These are phyloP conservation scores for Pseudohyphozyma bogoriensis DNA, from an alignment of 768 basidiomycete species.

Conservation along the genomic window DNA sequence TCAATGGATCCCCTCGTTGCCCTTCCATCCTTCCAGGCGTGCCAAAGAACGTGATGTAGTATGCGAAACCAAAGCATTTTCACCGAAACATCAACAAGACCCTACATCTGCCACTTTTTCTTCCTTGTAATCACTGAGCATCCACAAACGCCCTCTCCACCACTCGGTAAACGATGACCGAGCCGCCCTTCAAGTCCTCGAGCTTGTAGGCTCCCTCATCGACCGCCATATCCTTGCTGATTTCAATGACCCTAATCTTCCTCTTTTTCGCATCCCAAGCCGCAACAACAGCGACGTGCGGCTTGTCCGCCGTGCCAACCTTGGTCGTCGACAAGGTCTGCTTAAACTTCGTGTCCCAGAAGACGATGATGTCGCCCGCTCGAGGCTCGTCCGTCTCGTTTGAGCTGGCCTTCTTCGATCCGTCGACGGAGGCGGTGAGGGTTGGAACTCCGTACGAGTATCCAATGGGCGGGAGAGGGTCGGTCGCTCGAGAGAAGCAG, in stretches of 20 bases:
- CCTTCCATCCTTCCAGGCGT: too few relatives aligned
- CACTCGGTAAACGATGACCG: conserved; percentile 19
- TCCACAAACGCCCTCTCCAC: neutral
- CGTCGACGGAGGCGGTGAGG: neutral
- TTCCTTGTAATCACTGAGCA: too few relatives aligned
- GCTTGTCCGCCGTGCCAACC: conserved; percentile 2
- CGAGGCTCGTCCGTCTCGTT: conserved; percentile 15
- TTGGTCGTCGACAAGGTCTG: conserved; percentile 18
- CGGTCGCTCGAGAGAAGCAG: conserved; percentile 12
- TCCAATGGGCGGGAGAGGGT: conserved; percentile 4
- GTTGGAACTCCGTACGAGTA: neutral
- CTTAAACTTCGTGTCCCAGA: conserved; percentile 25
- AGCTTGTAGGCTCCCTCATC: conserved; percentile 18
- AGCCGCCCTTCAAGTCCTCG: conserved; percentile 20
- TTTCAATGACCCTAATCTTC: conserved; percentile 22
- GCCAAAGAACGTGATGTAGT: too few relatives aligned
- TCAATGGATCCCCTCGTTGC: too few relatives aligned
- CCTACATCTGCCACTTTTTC: too few relatives aligned
- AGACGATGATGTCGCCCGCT: conserved; percentile 21
- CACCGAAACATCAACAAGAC: too few relatives aligned
- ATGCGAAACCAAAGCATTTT: too few relatives aligned
- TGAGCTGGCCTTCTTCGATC: conserved; percentile 9
- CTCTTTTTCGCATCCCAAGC: conserved; percentile 26
- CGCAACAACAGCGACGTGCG: conserved; percentile 19
- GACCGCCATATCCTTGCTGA: conserved; percentile 13